phyloP scores from a whole-genome alignment of 257 asterid genomes.

The Jasminum sambac region DNA sequence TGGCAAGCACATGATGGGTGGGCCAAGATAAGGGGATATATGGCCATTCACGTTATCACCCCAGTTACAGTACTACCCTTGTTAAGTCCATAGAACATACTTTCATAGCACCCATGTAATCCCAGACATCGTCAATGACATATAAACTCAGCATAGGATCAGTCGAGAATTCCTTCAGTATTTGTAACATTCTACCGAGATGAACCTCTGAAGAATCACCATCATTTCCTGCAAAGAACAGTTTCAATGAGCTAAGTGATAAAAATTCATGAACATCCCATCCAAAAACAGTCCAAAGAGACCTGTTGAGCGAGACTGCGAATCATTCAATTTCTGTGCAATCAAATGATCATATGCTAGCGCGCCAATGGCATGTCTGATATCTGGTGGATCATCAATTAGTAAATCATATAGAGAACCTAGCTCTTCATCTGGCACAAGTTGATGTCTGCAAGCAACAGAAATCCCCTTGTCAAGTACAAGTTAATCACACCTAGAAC shows the following conservation, averaged over 20 bases:
- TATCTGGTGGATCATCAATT: conserved; percentile 94
- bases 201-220: conserved; percentile 74
- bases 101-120: conserved; percentile 98
- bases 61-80: conserved; percentile 1
- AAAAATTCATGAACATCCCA: conserved; percentile 14
- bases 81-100: conserved; percentile 43
- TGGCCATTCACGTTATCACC: background rate
- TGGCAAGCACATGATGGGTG: background rate
- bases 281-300: conserved; percentile 27
- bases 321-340: conserved; percentile 84
- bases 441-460: conserved; percentile 76
- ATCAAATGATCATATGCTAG: conserved; percentile 94
- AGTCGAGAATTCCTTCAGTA: conserved; percentile 83
- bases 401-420: conserved; percentile 91
- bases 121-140: conserved; percentile 98
- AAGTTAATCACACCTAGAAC: conserved; percentile 21
- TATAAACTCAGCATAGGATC: conserved; percentile 86
- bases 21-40: background rate
- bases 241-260: background rate
- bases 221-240: conserved; percentile 54
- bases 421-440: conserved; percentile 96
- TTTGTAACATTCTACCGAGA: conserved; percentile 84
- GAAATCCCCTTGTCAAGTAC: conserved; percentile 25
- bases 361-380: conserved; percentile 92
- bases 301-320: conserved; percentile 82